Percentiles rank a stretch among this genome's conserved stretches.
phyloP scores from a whole-genome alignment of 1,139 yeast species.

The Hyphopichia burtonii region DNA sequence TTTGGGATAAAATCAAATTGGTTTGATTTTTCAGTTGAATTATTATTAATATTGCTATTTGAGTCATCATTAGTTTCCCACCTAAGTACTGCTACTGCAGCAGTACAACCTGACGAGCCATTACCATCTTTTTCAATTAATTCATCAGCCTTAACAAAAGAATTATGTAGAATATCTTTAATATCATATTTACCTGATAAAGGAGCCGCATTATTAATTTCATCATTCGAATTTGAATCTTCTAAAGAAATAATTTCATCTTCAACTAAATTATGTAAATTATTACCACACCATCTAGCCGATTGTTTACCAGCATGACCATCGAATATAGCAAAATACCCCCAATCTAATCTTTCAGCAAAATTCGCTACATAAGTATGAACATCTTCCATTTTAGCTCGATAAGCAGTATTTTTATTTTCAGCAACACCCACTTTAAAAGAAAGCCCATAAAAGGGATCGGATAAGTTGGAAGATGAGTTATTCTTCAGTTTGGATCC shows the following conservation, averaged over 20 bases:
- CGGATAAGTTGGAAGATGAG: slow-evolving; percentile 17
- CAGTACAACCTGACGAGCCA: slow-evolving; percentile 88
- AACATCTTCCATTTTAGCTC: slow-evolving; percentile 95
- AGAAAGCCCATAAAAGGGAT: slow-evolving; percentile 53
- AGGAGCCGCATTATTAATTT: slow-evolving; percentile 7
- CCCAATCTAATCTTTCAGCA: slow-evolving; percentile 88
- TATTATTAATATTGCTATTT: too few relatives aligned
- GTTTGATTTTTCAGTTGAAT: slow-evolving; percentile 7
- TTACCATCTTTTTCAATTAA: slow-evolving; percentile 57
- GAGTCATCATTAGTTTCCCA: slow-evolving; percentile 61
- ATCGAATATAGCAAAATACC: slow-evolving; percentile 93
- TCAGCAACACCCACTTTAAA: slow-evolving; percentile 88
- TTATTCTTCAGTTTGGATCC: slow-evolving; percentile 1
- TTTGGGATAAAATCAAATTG: slow-evolving; percentile 48
- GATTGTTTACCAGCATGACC: slow-evolving; percentile 97
- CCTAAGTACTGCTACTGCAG: slow-evolving; percentile 87
- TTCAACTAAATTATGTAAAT: slow-evolving; percentile 68
- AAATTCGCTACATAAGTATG: slow-evolving; percentile 92
- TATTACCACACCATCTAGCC: slow-evolving; percentile 94
- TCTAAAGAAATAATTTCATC: slow-evolving; percentile 38
- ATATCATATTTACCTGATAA: slow-evolving; percentile 34
- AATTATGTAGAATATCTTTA: slow-evolving; percentile 53
- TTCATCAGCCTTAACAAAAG: slow-evolving; percentile 74
- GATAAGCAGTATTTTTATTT: slow-evolving; percentile 74
- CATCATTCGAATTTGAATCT: slow-evolving; percentile 2